Evolutionary conservation across 176 grass and related monocot species (phyloP), one percentile per base, ranked within the genome.

Genomic region (Eleusine coracana): DNA sequence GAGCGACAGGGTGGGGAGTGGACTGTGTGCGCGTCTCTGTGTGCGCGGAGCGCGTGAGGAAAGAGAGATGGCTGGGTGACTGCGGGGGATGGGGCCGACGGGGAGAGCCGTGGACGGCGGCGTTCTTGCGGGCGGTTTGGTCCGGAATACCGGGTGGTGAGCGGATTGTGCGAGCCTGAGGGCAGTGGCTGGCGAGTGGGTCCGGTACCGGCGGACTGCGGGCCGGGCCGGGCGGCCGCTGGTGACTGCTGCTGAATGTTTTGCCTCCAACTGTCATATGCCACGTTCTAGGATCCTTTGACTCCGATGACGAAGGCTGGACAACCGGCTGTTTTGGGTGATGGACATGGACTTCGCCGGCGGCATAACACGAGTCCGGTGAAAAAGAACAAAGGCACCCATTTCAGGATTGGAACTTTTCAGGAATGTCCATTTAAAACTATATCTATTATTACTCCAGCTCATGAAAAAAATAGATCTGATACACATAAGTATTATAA

Each of bases 1-100:
- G 65, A 31, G 72, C 27, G 71, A 56, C 63, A 39, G 42, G 52
- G 23, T 50, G 69, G 7, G 65, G 31, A 10, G 13, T 17, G 25
- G 66, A 67, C 50, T 59, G 77, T 50, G 70, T 42, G 75, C 61
- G 75, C 16, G 74, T 40, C 54, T 70, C 20, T 40, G 80, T 14
- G 86, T 88, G 87, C 87, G 77, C 70, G 87, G 78, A 66, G 78
- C 58, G 72, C 78, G 72, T 81, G 77, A 77, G 55, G 86, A 63
- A 10, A 62, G 76, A 60, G 61, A 78, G 77, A 68, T 38, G 68
- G 0, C 31, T 34, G 31, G 31, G 31, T 34, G 27, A 34, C 6
- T 21, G 38, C 14, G n/a, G 29, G 77, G 13, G 29, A 10, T 9
- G 16, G 27, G 73, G 20, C 27, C 41, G 0, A 20, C 10, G 69